These are phyloP conservation scores for Saitozyma sp. DNA, from an alignment of 768 basidiomycete species.

Conservation along the genomic window DNA sequence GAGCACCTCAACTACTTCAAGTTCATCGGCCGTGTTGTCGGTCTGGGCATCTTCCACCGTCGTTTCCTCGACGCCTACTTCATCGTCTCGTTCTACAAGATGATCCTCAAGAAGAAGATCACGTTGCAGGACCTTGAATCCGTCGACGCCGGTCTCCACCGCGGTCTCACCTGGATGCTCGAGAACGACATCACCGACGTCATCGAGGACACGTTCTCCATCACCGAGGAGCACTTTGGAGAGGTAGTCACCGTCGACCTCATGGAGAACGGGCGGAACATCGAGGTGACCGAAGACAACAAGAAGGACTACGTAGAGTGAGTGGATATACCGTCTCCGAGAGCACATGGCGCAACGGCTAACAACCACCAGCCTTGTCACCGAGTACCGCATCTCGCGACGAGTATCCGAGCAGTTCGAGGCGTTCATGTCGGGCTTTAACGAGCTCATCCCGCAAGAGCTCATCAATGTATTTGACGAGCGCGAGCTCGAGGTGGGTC, in stretches of 20 bases:
- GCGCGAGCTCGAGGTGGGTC: constrained; percentile 74
- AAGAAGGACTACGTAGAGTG: constrained; percentile 97
- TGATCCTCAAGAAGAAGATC: constrained; percentile 98
- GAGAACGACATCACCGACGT: constrained; percentile 98
- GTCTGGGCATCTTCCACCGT: constrained; percentile 96
- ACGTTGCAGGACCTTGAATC: constrained; percentile 89
- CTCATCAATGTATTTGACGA: constrained; percentile 98
- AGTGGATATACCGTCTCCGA: constrained; percentile 16
- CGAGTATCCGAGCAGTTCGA: constrained; percentile 99
- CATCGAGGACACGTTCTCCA: constrained; percentile 96
- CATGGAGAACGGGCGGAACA: constrained; percentile 79
- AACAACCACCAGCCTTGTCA: constrained; percentile 60
- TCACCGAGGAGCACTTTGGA: constrained; percentile 95
- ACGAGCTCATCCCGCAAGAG: constrained; percentile 97
- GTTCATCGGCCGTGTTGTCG: constrained; percentile 94
- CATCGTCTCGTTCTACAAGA: constrained; percentile 99
- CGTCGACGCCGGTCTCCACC: constrained; percentile 91
- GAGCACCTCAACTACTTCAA: constrained; percentile 99
- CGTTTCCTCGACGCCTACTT: constrained; percentile 99
- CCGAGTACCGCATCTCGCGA: constrained; percentile 95
- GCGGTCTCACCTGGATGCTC: constrained; percentile 99
- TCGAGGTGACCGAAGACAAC: constrained; percentile 92
- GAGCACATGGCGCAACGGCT: neutral
- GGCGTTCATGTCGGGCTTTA: constrained; percentile 99
- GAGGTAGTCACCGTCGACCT: constrained; percentile 97